Percentiles rank a stretch among this genome's conserved stretches.
phyloP scores from a whole-genome alignment of 306 rosid species.

The Albizia julibrissin region DNA sequence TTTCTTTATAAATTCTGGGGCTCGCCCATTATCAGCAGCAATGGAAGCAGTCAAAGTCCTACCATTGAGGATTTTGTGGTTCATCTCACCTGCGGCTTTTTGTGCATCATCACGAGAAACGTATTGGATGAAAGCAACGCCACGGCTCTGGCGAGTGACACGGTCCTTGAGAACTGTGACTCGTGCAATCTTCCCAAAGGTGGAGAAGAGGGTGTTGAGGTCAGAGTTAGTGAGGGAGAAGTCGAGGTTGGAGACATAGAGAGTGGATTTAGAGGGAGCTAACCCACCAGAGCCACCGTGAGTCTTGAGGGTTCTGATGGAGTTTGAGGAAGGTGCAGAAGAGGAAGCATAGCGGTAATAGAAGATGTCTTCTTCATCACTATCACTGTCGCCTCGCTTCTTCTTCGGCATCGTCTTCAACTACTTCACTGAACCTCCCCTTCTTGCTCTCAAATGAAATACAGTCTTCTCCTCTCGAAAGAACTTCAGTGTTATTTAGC shows the following conservation, averaged over 20 bases:
- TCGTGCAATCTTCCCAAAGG: constrained; percentile 81
- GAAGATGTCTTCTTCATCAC: constrained; percentile 67
- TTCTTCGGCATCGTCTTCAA: constrained; percentile 31
- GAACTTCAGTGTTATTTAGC: too few relatives aligned
- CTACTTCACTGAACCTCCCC: neutral
- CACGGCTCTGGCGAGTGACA: constrained; percentile 75
- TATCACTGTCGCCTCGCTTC: constrained; percentile 46
- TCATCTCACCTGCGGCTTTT: constrained; percentile 51
- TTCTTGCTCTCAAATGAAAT: too few relatives aligned
- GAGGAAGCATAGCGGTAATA: constrained; percentile 66
- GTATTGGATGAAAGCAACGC: constrained; percentile 85
- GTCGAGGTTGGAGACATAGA: constrained; percentile 82
- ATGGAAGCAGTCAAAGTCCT: constrained; percentile 71
- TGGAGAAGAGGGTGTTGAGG: constrained; percentile 87
- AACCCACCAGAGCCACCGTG: constrained; percentile 42
- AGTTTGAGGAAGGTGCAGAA: constrained; percentile 22
- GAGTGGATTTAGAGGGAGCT: constrained; percentile 86
- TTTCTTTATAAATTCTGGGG: constrained; percentile 72
- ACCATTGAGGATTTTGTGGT: constrained; percentile 71
- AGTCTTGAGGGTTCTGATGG: constrained; percentile 11
- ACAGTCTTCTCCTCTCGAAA: too few relatives aligned
- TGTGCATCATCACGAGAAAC: constrained; percentile 74
- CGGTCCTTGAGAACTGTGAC: constrained; percentile 91
- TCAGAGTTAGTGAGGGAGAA: constrained; percentile 87
- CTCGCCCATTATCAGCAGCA: constrained; percentile 89